Conservation (phyloP, 2,329 filamentous ascomycete species). For the Pestalotiopsis sp. region DNA sequence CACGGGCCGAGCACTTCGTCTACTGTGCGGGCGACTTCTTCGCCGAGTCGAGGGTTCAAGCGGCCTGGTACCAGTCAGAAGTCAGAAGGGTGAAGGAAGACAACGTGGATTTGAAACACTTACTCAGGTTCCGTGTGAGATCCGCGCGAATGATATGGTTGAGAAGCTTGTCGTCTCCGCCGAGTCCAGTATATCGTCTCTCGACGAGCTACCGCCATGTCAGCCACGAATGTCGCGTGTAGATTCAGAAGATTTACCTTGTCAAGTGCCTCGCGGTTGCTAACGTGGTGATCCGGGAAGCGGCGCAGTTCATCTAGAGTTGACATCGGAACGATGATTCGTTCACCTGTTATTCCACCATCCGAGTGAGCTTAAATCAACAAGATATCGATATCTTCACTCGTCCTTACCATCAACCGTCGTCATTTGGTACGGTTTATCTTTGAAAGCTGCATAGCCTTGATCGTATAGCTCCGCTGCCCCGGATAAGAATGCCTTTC, state of each 20-base stretch:
- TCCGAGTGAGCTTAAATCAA: background rate
- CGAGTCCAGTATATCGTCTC: constrained; percentile 18
- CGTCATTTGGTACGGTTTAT: constrained; percentile 23
- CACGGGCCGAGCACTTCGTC: constrained; percentile 35
- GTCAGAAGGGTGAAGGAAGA: background rate
- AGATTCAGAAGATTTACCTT: background rate
- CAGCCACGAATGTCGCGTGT: background rate
- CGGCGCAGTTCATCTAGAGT: constrained; percentile 30
- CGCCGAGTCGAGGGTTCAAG: constrained; percentile 39
- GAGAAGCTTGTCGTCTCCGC: constrained; percentile 17
- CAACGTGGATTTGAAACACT: background rate
- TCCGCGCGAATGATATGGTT: constrained; percentile 23
- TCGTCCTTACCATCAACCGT: constrained; percentile 22
- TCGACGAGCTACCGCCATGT: constrained; percentile 19
- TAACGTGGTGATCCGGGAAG: constrained; percentile 30
- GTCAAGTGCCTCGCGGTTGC: constrained; percentile 18
- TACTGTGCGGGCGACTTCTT: constrained; percentile 39
- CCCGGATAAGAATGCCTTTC: constrained; percentile 23
- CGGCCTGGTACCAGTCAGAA: constrained; percentile 19
- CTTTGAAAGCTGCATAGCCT: constrained; percentile 24
- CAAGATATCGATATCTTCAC: background rate
- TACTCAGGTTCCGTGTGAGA: constrained; percentile 25
- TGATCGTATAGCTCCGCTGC: constrained; percentile 24
- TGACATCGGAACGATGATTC: constrained; percentile 27
- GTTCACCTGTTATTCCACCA: constrained; percentile 23